Evolutionary conservation across 345 rosid genomes (phyloP).

Genomic region (Cochlearia excelsa): DNA sequence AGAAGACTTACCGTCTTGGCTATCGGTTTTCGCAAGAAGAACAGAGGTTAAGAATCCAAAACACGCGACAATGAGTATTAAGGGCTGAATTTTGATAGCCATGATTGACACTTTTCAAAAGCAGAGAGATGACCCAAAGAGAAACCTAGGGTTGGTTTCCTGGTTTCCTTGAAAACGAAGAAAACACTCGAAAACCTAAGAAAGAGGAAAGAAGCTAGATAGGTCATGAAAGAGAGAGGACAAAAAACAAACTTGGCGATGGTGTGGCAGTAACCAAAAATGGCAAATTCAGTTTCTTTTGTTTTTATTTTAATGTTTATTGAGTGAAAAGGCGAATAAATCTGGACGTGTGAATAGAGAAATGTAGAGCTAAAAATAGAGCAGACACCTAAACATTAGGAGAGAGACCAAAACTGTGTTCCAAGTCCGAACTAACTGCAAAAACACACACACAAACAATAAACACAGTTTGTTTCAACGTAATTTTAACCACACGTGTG

Average conservation of each 20-base stretch:
- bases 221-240: conserved; percentile 19
- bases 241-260: conserved; percentile 21
- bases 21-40: conserved; percentile 54
- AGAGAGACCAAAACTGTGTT: conserved; percentile 34
- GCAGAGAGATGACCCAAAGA: conserved; percentile 27
- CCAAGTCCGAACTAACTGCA: conserved; percentile 33
- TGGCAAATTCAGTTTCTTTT: conserved; percentile 26
- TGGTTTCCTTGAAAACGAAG: conserved; percentile 36
- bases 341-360: conserved; percentile 38
- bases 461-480: conserved; percentile 31
- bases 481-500: conserved; percentile 20
- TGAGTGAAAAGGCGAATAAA: conserved; percentile 38
- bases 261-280: conserved; percentile 29
- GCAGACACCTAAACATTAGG: conserved; percentile 40
- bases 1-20: conserved; percentile 50
- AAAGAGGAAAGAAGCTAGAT: conserved; percentile 24
- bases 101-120: conserved; percentile 25
- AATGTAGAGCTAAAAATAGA: conserved; percentile 31
- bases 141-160: conserved; percentile 33
- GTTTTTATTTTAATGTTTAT: conserved; percentile 16
- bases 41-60: conserved; percentile 35
- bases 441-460: conserved; percentile 19
- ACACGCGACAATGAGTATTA: conserved; percentile 35
- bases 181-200: conserved; percentile 38
- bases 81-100: conserved; percentile 12